These are phyloP conservation scores for Immersiella caudata DNA, from an alignment of 495 filamentous ascomycete genomes.

Conservation along the genomic window DNA sequence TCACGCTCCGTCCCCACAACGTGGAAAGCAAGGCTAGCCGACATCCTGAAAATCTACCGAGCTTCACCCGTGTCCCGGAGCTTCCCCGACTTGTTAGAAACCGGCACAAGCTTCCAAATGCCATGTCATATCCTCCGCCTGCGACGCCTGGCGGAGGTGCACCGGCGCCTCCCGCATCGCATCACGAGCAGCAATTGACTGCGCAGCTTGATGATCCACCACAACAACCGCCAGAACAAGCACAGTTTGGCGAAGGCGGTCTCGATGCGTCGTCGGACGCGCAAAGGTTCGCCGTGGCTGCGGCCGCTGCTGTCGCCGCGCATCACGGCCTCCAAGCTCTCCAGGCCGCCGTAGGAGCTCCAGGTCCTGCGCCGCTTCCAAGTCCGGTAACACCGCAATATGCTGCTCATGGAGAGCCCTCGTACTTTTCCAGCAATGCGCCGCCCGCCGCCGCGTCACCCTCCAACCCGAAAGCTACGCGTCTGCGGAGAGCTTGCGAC, in stretches of 20 bases:
- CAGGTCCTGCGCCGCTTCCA: slow-evolving; percentile 21
- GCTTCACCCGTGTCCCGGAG: slow-evolving; percentile 15
- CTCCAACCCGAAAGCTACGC: slow-evolving; percentile 40
- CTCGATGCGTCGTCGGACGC: slow-evolving; percentile 5
- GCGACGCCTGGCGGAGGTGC: background rate
- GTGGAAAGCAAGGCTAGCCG: background rate
- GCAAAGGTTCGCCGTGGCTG: slow-evolving; percentile 22
- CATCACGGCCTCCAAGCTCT: slow-evolving; percentile 51
- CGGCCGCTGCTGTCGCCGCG: slow-evolving; percentile 34
- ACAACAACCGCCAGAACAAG: background rate
- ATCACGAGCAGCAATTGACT: background rate
- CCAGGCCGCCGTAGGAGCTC: slow-evolving; percentile 44
- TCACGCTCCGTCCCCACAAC: no score
- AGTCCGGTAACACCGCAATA: slow-evolving; percentile 28
- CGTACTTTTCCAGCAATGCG: slow-evolving; percentile 34
- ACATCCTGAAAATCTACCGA: slow-evolving; percentile 6
- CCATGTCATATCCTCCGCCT: slow-evolving; percentile 10
- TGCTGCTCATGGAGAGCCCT: slow-evolving; percentile 21
- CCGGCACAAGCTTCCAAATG: background rate
- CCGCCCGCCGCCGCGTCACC: slow-evolving; percentile 23
- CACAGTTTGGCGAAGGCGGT: background rate
- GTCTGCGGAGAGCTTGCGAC: slow-evolving; percentile 80
- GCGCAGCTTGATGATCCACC: background rate
- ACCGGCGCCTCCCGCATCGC: background rate
- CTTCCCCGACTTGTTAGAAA: slow-evolving; percentile 9